Conservation (phyloP, 2,329 filamentous ascomycete genomes). For the Chrysoporthe cubensis region DNA sequence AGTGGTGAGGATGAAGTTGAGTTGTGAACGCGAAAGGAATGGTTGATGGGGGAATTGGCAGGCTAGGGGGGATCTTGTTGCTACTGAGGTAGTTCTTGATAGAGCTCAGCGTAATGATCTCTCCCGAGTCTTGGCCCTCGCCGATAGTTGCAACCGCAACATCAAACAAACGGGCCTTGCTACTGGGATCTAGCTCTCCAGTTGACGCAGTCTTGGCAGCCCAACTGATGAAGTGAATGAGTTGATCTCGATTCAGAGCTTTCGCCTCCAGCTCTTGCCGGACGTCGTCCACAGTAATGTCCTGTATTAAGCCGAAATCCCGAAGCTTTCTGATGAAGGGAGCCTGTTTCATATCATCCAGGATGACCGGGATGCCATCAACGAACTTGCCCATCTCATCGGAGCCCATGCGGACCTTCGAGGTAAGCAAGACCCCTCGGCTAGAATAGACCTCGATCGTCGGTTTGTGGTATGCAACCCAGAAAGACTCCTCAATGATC, state of each 20-base stretch:
- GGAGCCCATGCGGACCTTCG: conserved; percentile 76
- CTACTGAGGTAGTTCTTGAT: conserved; percentile 77
- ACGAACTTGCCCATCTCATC: conserved; percentile 74
- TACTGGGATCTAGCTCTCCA: conserved; percentile 73
- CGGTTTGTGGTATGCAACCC: conserved; percentile 83
- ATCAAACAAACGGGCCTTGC: conserved; percentile 72
- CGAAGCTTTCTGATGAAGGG: conserved; percentile 79
- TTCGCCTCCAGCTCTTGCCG: conserved; percentile 80
- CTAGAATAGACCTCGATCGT: conserved; percentile 89
- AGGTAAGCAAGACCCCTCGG: conserved; percentile 82
- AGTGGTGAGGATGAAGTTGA: conserved; percentile 64
- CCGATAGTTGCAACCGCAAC: conserved; percentile 76
- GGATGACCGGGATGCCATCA: conserved; percentile 84
- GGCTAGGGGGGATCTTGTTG: conserved; percentile 77
- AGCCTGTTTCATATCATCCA: conserved; percentile 73
- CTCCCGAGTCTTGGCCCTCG: conserved; percentile 62
- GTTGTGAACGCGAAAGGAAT: conserved; percentile 86
- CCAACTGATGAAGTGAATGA: conserved; percentile 85
- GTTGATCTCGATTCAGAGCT: conserved; percentile 77
- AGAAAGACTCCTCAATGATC: conserved; percentile 93
- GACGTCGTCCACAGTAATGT: conserved; percentile 86
- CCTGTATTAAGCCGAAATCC: conserved; percentile 83
- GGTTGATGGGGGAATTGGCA: conserved; percentile 80
- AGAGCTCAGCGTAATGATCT: conserved; percentile 75
- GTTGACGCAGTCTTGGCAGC: conserved; percentile 70